Conservation (phyloP, 1,139 yeast genomes). For the Debaryomyces singareniensis region DNA sequence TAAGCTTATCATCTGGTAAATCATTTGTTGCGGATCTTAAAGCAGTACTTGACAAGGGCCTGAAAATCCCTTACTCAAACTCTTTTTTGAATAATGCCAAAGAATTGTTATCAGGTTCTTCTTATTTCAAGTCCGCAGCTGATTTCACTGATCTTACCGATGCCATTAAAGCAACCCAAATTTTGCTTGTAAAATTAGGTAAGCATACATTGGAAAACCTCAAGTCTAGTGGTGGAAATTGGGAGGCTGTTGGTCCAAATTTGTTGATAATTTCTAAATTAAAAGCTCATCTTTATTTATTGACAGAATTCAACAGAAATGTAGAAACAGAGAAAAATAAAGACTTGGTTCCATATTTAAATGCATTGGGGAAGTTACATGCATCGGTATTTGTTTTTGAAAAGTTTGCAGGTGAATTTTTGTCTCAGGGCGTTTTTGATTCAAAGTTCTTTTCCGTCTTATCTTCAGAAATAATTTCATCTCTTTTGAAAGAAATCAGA, state of each 20-base stretch:
- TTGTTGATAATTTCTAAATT: slow-evolving; percentile 52
- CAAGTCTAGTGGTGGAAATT: slow-evolving; percentile 38
- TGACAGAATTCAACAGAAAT: slow-evolving; percentile 35
- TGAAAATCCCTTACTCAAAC: slow-evolving; percentile 28
- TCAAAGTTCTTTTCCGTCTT: slow-evolving; percentile 37
- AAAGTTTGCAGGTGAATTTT: slow-evolving; percentile 68
- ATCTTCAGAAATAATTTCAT: slow-evolving; percentile 32
- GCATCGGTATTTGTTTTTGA: slow-evolving; percentile 67
- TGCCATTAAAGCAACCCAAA: slow-evolving; percentile 31
- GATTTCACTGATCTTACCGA: slow-evolving; percentile 27
- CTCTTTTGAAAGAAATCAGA: slow-evolving; percentile 40
- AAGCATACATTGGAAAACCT: slow-evolving; percentile 40
- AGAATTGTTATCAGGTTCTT: slow-evolving; percentile 21
- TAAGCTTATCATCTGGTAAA: slow-evolving; percentile 80
- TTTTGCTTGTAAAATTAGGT: slow-evolving; percentile 41
- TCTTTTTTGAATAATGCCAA: slow-evolving; percentile 34
- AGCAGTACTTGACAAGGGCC: slow-evolving; percentile 26
- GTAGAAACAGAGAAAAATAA: slow-evolving; percentile 18
- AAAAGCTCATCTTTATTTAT: slow-evolving; percentile 53
- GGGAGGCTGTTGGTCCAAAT: slow-evolving; percentile 52
- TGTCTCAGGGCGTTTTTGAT: slow-evolving; percentile 51
- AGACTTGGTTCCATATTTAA: slow-evolving; percentile 21
- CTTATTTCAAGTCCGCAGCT: slow-evolving; percentile 24
- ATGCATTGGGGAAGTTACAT: slow-evolving; percentile 40
- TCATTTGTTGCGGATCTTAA: slow-evolving; percentile 56